Conservation (phyloP, 1,284 basidiomycete species). For the Xerocomus cyaneibrunnescens region DNA sequence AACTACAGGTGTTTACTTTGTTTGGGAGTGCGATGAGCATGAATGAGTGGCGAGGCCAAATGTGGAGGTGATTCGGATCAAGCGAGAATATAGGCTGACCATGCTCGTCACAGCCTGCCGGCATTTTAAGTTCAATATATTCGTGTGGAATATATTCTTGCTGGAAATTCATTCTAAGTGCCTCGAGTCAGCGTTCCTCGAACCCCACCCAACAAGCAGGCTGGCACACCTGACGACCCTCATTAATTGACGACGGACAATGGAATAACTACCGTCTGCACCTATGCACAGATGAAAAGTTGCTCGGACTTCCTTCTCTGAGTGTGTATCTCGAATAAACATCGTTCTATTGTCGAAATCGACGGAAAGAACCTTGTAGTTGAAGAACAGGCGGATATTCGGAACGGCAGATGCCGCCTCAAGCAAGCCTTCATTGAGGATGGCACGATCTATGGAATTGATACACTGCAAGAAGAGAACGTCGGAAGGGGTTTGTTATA, state of each 20-base stretch:
- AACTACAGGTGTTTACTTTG: constrained; percentile 57
- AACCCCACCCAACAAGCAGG: constrained; percentile 7
- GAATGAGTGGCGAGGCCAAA: constrained; percentile 98
- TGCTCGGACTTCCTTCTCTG: constrained; percentile 45
- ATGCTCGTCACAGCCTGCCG: constrained; percentile 64
- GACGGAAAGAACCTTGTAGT: constrained; percentile 72
- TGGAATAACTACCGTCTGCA: constrained; percentile 87
- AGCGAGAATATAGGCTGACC: constrained; percentile 74
- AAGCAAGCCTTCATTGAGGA: constrained; percentile 86
- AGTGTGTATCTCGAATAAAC: constrained; percentile 46
- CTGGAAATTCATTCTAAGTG: constrained; percentile 83
- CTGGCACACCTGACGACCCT: constrained; percentile 73
- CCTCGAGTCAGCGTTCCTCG: constrained; percentile 18
- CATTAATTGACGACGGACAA: constrained; percentile 88
- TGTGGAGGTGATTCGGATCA: constrained; percentile 95
- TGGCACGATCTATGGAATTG: constrained; percentile 88
- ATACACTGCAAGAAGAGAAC: constrained; percentile 62
- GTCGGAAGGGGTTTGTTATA: constrained; percentile 24
- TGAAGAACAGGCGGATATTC: constrained; percentile 73
- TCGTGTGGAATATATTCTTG: constrained; percentile 95
- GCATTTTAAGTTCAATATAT: constrained; percentile 96
- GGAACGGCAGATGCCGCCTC: constrained; percentile 62
- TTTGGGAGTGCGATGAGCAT: constrained; percentile 99
- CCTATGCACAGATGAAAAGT: constrained; percentile 85
- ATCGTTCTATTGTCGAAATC: constrained; percentile 71